Percentiles rank a stretch among this genome's conserved stretches.
phyloP scores from a whole-genome alignment of 2,329 filamentous ascomycete genomes.

The Pseudogymnoascus pannorum region DNA sequence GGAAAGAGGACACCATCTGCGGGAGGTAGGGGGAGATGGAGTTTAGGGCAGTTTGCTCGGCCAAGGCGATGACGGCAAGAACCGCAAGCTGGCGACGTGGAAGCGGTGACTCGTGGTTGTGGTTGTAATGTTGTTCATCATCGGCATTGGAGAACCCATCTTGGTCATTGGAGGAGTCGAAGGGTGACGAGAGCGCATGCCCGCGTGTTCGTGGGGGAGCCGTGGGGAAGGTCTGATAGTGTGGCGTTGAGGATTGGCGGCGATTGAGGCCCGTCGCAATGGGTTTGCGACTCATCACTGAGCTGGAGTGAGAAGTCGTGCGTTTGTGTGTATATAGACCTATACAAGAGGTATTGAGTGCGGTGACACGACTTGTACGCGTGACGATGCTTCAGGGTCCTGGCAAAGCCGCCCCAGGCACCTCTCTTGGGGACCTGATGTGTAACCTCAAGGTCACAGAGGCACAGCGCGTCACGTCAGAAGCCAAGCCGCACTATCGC shows the following conservation, averaged over 20 bases:
- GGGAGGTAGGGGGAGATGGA: conserved; percentile 94
- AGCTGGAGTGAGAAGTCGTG: background rate
- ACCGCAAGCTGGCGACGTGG: conserved; percentile 77
- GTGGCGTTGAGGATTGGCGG: conserved; percentile 39
- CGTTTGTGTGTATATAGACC: background rate
- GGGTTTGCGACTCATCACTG: background rate
- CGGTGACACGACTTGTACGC: background rate
- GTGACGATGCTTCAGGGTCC: background rate
- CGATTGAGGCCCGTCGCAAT: conserved; percentile 13
- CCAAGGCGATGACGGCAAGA: conserved; percentile 79
- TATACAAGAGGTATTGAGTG: background rate
- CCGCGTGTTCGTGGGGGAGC: conserved; percentile 62
- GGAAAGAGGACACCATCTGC: conserved; percentile 81
- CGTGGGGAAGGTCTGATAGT: conserved; percentile 78
- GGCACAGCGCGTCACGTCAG: background rate
- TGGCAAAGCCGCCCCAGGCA: background rate
- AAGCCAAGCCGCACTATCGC: background rate
- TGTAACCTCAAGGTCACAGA: background rate
- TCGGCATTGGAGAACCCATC: conserved; percentile 28
- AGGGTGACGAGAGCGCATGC: conserved; percentile 27
- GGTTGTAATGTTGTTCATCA: conserved; percentile 27
- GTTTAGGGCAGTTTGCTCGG: conserved; percentile 94
- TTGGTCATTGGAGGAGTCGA: conserved; percentile 28
- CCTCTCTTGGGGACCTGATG: background rate
- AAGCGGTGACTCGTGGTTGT: conserved; percentile 52